Percentiles rank a stretch among this genome's conserved stretches.
phyloP scores from a whole-genome alignment of 1,284 basidiomycete genomes.

The Dichomitus squalens region DNA sequence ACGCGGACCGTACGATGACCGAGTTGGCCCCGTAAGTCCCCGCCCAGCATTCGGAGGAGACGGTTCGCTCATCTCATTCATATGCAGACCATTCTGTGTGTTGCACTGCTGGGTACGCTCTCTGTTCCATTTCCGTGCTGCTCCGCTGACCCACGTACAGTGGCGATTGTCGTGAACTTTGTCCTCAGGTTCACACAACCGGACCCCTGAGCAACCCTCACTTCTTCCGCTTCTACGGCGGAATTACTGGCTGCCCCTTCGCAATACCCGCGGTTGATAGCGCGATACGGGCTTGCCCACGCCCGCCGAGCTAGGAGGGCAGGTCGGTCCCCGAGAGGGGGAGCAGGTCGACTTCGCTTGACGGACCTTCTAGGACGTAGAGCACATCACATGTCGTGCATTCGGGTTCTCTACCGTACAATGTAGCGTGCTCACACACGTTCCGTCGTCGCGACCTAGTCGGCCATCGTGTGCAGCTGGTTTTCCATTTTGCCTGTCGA shows the following conservation, averaged over 20 bases:
- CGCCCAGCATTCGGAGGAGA: constrained; percentile 8
- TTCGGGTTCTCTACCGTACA: not conserved
- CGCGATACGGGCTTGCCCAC: not conserved
- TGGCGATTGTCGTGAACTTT: constrained; percentile 90
- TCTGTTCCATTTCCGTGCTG: no score
- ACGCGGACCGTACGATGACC: constrained; percentile 95
- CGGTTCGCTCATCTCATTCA: constrained; percentile 4
- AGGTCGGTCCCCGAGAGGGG: not conserved
- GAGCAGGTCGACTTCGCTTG: not conserved
- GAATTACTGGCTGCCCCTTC: not conserved
- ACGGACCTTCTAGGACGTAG: constrained; percentile 1
- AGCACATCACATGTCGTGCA: not conserved
- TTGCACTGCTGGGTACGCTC: constrained; percentile 77
- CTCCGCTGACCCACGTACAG: constrained; percentile 40
- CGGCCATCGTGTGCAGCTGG: not conserved
- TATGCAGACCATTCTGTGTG: constrained; percentile 80
- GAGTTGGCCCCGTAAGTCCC: constrained; percentile 76
- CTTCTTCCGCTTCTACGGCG: not conserved
- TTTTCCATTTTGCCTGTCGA: not conserved
- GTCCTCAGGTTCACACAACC: constrained; percentile 69
- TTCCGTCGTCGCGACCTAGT: not conserved
- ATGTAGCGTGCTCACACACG: not conserved
- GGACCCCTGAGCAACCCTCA: constrained; percentile 13
- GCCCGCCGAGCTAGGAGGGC: not conserved
- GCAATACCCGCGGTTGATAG: not conserved